Evolutionary conservation across 768 basidiomycete species (phyloP), one percentile per base, ranked within the genome.

Genomic region (Pleurotus tuoliensis): DNA sequence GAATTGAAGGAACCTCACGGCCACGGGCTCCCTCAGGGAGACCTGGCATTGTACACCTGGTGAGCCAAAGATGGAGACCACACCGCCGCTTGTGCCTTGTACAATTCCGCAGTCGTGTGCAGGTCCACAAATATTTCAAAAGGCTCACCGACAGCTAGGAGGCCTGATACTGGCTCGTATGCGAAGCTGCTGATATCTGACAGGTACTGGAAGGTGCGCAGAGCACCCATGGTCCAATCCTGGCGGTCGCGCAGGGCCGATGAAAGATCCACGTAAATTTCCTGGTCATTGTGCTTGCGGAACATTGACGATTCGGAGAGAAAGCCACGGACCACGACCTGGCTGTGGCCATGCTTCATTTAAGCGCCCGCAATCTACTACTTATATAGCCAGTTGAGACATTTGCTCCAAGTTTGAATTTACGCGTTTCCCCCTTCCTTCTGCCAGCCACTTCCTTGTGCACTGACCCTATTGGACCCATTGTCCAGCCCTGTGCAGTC

Each of bases 11-110:
- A 87, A 82, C 63, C 84, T 83, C 58, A 87, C 76, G 34, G 70
- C 68, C 16, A 71, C 64, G 9, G 72, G 67, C 46, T 82, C 73
- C 8, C 79, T 79, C 9, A 86, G 63, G 13, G 63, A 65, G 30
- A 88, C 64, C 53, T 68, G 78, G 44, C 68, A 68, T 51, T 84
- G 76, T 11, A 92, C 88, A 3, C 86, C 82, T 2, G 86, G 79
- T 4, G 81, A 76, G 1, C 93, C 94, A 60, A 84, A 81, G 22
- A 94, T 61, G 56, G 85, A 76, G 34, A 94, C 76, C 1, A 66
- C 56, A 0, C 93, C 92, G n/a, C 69, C 65, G 4, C 77, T 67
- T 0, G 90, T 91, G 2, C 88, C 92, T 87, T 25, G 48, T 46
- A 45, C 60, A 25, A 25, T 20, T 6, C 15, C 38, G 18, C n/a